A percentile compares a stretch with the other conserved stretches of the same genome.
Evolutionary conservation across 108 stramenopile species (phyloP).

Genomic region (Skeletonema potamos): DNA sequence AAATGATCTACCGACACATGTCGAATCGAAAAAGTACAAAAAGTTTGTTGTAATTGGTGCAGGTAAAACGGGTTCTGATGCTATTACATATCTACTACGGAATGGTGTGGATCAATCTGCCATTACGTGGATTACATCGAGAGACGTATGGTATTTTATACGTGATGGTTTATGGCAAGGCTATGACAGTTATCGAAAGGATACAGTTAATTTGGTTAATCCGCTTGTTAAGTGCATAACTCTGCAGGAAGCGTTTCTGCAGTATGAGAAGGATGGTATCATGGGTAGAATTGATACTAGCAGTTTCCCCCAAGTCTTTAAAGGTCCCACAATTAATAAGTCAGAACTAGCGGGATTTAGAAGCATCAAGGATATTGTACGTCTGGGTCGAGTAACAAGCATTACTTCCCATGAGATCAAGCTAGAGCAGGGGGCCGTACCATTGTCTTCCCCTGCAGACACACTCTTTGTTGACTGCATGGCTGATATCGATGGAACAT

Average conservation of each 20-base stretch:
- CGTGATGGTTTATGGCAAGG: constrained; percentile 11
- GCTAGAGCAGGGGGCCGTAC: background rate
- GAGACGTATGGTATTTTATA: constrained; percentile 10
- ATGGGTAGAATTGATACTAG: constrained; percentile 11
- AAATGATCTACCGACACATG: constrained; percentile 2
- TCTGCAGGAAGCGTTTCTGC: background rate
- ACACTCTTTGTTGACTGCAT: constrained; percentile 15
- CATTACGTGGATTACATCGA: constrained; percentile 2
- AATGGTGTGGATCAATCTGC: constrained; percentile 10
- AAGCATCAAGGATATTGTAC: constrained; percentile 8
- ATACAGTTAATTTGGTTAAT: background rate
- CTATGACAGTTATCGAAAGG: background rate
- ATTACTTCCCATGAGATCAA: constrained; percentile 1
- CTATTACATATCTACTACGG: constrained; percentile 3
- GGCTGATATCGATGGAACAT: constrained; percentile 1
- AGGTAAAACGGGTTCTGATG: constrained; percentile 6
- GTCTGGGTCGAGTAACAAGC: constrained; percentile 1
- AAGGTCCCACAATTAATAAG: constrained; percentile 12
- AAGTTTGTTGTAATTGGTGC: constrained; percentile 7
- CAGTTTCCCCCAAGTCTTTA: background rate
- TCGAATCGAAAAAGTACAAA: constrained; percentile 3
- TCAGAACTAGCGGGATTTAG: constrained; percentile 1
- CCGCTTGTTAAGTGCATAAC: constrained; percentile 7
- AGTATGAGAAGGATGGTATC: constrained; percentile 4
- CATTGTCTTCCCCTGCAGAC: constrained; percentile 5